A percentile compares a stretch with the other conserved stretches of the same genome.
phyloP scores from a whole-genome alignment of 1,139 yeast species.

The Sugiyamaella japonica region DNA sequence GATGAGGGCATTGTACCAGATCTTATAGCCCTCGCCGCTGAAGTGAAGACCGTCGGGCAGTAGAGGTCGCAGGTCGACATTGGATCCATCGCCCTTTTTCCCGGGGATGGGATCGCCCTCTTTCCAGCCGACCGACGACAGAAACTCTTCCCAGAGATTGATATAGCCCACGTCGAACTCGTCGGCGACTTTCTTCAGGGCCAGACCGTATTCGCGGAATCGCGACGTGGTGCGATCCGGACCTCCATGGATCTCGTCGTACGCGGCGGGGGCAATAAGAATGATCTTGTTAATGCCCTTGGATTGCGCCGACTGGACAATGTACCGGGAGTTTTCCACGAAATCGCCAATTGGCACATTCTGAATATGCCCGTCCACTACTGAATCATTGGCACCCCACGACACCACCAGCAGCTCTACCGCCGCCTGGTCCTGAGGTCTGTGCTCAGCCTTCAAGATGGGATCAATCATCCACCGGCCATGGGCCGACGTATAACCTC shows the following conservation, averaged over 20 bases:
- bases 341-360: constrained; percentile 52
- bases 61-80: constrained; percentile 32
- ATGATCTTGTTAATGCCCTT: constrained; percentile 18
- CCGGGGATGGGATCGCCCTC: constrained; percentile 30
- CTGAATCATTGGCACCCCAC: constrained; percentile 28
- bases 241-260: constrained; percentile 45
- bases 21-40: constrained; percentile 56
- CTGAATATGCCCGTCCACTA: constrained; percentile 39
- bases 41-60: constrained; percentile 69
- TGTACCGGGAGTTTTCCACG: constrained; percentile 45
- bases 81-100: constrained; percentile 21
- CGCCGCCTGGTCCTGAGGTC: constrained; percentile 13
- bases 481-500: constrained; percentile 58
- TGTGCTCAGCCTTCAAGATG: constrained; percentile 22
- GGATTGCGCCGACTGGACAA: constrained; percentile 39
- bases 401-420: constrained; percentile 27
- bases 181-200: constrained; percentile 49
- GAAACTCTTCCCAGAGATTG: constrained; percentile 53
- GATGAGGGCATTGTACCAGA: constrained; percentile 47
- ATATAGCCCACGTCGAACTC: constrained; percentile 52
- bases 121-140: constrained; percentile 23
- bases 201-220: constrained; percentile 52
- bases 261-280: constrained; percentile 56
- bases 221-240: constrained; percentile 36
- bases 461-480: constrained; percentile 25